Percentiles rank a stretch among this genome's conserved stretches.
Evolutionary conservation across 306 rosid species (phyloP).

Genomic region (Pachyrhizus erosus): DNA sequence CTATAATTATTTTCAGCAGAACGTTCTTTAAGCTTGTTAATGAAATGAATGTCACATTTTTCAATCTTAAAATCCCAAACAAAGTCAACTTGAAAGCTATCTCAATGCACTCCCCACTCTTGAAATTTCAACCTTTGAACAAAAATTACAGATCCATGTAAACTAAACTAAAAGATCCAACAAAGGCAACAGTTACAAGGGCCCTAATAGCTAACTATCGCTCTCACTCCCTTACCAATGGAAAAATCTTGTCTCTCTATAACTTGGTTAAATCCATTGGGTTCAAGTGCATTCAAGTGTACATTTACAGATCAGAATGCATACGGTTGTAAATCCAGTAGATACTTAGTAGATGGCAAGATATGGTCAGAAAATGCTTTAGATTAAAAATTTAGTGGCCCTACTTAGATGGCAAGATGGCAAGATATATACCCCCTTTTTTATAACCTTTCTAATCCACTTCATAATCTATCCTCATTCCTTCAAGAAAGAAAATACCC

Average conservation of each 20-base stretch:
- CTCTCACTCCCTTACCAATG: background rate
- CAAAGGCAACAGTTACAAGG: background rate
- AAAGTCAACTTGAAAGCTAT: conserved; percentile 23
- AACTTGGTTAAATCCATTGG: background rate
- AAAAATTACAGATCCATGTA: background rate
- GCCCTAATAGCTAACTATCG: background rate
- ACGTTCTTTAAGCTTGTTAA: background rate
- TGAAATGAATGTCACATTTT: background rate
- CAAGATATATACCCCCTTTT: background rate
- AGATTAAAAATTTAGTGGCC: background rate
- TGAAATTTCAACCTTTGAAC: background rate
- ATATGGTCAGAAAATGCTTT: background rate
- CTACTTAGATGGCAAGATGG: background rate
- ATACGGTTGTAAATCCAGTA: background rate
- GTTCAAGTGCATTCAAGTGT: conserved; percentile 19
- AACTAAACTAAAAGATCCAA: background rate
- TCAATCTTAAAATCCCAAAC: conserved; percentile 24
- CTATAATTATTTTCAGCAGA: background rate
- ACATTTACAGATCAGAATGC: background rate
- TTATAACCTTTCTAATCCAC: background rate
- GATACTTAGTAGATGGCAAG: background rate
- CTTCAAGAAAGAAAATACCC: background rate
- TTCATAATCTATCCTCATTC: conserved; percentile 25
- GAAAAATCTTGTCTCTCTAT: conserved; percentile 1
- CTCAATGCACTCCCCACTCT: conserved; percentile 6